phyloP scores from a whole-genome alignment of 2,329 filamentous ascomycete genomes.

The Monosporascus sp. region DNA sequence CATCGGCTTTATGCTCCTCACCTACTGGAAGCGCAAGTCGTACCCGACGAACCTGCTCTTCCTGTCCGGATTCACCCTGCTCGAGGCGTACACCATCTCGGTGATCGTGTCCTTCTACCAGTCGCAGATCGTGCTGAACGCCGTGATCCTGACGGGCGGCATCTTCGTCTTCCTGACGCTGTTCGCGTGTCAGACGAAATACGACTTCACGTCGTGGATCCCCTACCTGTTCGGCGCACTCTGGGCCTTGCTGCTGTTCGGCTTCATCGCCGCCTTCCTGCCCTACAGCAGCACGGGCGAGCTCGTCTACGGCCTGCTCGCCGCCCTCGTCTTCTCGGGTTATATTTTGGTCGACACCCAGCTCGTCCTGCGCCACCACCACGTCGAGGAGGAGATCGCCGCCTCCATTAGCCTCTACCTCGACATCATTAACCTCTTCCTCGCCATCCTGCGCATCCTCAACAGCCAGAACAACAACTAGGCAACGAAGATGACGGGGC shows the following conservation, averaged over 20 bases:
- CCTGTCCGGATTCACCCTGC: constrained; percentile 79
- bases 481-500: neutral
- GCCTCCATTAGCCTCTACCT: constrained; percentile 92
- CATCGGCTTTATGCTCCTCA: constrained; percentile 78
- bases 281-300: constrained; percentile 76
- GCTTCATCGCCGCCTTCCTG: constrained; percentile 89
- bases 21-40: constrained; percentile 92
- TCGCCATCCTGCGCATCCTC: constrained; percentile 89
- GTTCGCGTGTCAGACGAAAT: constrained; percentile 96
- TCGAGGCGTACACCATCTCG: constrained; percentile 90
- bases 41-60: constrained; percentile 95
- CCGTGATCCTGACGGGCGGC: constrained; percentile 78
- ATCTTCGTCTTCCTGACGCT: constrained; percentile 75
- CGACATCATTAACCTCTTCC: constrained; percentile 94
- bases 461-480: constrained; percentile 96
- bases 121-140: constrained; percentile 77
- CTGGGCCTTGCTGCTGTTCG: constrained; percentile 87
- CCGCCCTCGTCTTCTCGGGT: constrained; percentile 82
- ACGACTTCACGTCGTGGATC: constrained; percentile 97
- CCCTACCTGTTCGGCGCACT: constrained; percentile 88
- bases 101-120: constrained; percentile 91
- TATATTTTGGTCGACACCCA: constrained; percentile 98
- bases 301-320: constrained; percentile 75
- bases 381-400: constrained; percentile 96
- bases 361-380: constrained; percentile 89